Base-by-base conservation (phyloP, 2,329 filamentous ascomycete species). In the Teratosphaeria pseudoeucalypti region DNA sequence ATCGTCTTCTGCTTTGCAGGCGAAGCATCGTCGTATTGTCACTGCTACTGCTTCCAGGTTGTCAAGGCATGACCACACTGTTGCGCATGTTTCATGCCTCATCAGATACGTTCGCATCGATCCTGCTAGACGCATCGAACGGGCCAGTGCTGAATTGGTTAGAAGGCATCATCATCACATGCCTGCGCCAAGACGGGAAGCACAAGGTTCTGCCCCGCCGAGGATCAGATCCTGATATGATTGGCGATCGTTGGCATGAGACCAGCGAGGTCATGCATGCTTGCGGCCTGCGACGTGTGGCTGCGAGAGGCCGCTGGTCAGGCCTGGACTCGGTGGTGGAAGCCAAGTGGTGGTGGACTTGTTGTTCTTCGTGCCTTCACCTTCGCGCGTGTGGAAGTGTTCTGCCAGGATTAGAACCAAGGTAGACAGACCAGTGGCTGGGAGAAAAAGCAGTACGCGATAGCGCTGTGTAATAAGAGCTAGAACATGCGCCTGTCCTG, bases 401-500 rank as follows among this genome's bases (percentile, higher is more conserved):
- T 43, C 11, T 14, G 16, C 37, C 37, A 14, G 16, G 16, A 49
- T 49, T 19, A 7, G 29, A 32, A 32, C 29, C 7, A 32, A 32
- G 3, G 29, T 32, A 32, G 29, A 19, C 6, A 47, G 43, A 19
- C 6, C 19, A n/a, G 19, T 49, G 43, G 43, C 43, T 49, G 52
- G 52, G 52, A 10, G 23, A 32, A 5, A 32, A 32, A 32, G 52
- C 12, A 29, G 27, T 16, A 32, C 52, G 52, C 2, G 52, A 32
- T 34, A 32, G 52, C 52, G 52, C 7, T n/a, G 55, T 56, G 32
- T 27, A 55, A 32, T 27, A 55, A 55, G 32, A 55, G 57, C 52
- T 56, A 47, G 59, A 61, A 62, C 60, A 62, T 62, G 60, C 58
- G 52, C 55, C 5, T 52, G 26, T 26, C 54, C 55, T 54, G 56